Base-by-base conservation (phyloP, 2,329 filamentous ascomycete species). In the Chaetomium globosum region DNA sequence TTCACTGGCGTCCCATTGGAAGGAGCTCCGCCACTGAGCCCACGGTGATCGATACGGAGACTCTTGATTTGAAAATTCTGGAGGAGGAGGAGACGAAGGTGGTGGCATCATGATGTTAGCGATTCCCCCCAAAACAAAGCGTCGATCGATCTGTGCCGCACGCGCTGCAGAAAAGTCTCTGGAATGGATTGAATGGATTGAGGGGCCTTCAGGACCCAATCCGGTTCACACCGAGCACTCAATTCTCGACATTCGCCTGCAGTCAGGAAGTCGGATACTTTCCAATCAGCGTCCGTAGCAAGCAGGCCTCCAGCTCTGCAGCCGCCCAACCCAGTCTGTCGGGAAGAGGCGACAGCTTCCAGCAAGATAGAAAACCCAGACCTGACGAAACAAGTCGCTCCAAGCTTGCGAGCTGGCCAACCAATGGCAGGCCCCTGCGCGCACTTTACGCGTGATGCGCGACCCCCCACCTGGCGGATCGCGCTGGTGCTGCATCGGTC, bases 381-480 rank as follows among this genome's bases (percentile, higher is more conserved):
- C 23, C 23, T 13, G 28, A 49, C 36, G 55, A 58, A 58, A 21
- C 26, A 31, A 33, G 36, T 51, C 46, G 46, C 39, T n/a, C 39
- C 19, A 43, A 53, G n/a, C 10, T 46, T n/a, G 46, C 21, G 21
- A 52, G 52, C 28, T 9, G 3, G 10, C n/a, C 60, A 60, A 52
- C 64, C 65, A 66, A 66, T 66, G 8, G 33, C 58, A 64, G 9
- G 36, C 16, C 36, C 23, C 53, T 64, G 61, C 65, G 65, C 65
- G 65, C 65, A 66, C 65, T 66, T 64, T 64, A 66, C 60, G 65
- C 60, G 61, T 66, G 57, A 7, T 21, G 52, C 21, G 39, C n/a
- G 19, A n/a, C n/a, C 31, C 53, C 16, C 19, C 26, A 13, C 31
- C 53, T 31, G 56, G 48, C 53, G 31, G 57, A 59, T 55, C 58